phyloP scores from a whole-genome alignment of 2,329 filamentous ascomycete species.

The Trichophaea hybrida region DNA sequence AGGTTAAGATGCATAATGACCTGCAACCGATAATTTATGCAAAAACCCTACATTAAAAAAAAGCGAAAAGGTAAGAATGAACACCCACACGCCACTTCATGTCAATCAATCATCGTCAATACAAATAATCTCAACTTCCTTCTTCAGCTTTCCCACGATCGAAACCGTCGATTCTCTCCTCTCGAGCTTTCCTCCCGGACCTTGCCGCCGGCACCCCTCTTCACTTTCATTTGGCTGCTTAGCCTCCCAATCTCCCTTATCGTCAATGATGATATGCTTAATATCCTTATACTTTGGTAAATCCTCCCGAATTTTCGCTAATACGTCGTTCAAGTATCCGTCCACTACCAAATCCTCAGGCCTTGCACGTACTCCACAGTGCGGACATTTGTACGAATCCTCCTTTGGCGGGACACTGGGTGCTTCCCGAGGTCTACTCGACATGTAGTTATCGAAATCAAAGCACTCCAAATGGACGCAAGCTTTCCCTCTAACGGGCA shows the following conservation, averaged over 20 bases:
- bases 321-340: constrained; percentile 53
- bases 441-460: constrained; percentile 69
- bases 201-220: not conserved
- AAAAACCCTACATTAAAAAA: too few relatives aligned
- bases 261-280: constrained; percentile 7
- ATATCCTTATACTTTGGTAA: constrained; percentile 4
- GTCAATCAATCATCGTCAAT: constrained; percentile 19
- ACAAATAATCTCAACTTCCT: constrained; percentile 19
- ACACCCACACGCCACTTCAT: too few relatives aligned
- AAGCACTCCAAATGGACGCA: constrained; percentile 82
- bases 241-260: constrained; percentile 9
- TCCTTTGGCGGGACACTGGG: constrained; percentile 40
- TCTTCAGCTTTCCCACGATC: not conserved
- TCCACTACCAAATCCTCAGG: constrained; percentile 59
- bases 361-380: constrained; percentile 64
- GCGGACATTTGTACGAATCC: constrained; percentile 75
- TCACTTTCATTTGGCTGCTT: not conserved
- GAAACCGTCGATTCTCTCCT: not conserved
- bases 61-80: too few relatives aligned
- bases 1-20: too few relatives aligned
- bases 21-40: too few relatives aligned
- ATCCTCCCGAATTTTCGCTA: constrained; percentile 25
- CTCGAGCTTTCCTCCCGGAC: not conserved
- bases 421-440: constrained; percentile 38
- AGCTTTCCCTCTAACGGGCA: constrained; percentile 52